Percentiles rank a stretch among this genome's conserved stretches.
These are phyloP conservation scores for Metschnikowia lunata DNA, from an alignment of 805 yeast species.

Conservation along the genomic window DNA sequence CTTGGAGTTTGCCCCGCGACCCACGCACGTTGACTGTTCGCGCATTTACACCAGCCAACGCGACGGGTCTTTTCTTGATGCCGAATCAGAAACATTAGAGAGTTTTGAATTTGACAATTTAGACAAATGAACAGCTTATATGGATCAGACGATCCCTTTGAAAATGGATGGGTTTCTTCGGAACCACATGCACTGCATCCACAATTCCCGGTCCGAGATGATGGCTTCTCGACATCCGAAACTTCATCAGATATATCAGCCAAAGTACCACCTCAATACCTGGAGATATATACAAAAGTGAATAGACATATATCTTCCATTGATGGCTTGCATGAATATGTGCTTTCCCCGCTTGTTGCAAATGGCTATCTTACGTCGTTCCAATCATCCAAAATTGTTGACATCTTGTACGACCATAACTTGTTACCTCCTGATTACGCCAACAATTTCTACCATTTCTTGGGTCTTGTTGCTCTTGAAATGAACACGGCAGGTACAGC, in stretches of 20 bases:
- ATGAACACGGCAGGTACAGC: constrained; percentile 39
- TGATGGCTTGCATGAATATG: constrained; percentile 26
- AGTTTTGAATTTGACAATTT: background rate
- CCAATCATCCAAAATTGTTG: constrained; percentile 32
- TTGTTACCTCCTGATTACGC: constrained; percentile 27
- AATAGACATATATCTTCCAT: constrained; percentile 20
- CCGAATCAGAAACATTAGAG: background rate
- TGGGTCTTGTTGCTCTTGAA: constrained; percentile 42
- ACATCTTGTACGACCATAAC: constrained; percentile 33
- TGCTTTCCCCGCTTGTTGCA: constrained; percentile 27
- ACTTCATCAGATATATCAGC: constrained; percentile 12
- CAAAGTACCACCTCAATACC: constrained; percentile 29
- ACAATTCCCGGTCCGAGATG: constrained; percentile 4
- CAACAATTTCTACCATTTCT: constrained; percentile 30
- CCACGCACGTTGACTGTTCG: too few species aligned
- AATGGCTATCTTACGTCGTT: constrained; percentile 23
- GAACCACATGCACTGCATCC: constrained; percentile 3
- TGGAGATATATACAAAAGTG: constrained; percentile 14
- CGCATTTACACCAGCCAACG: too few species aligned
- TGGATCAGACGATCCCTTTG: constrained; percentile 34
- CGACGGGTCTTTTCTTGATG: background rate
- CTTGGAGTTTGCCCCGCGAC: too few species aligned
- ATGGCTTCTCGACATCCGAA: constrained; percentile 8
- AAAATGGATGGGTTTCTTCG: constrained; percentile 34
- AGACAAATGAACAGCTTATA: constrained; percentile 13